Evolutionary conservation across 2,329 filamentous ascomycete species (phyloP).

Genomic region (Hymenotorrendiella dingleyae): DNA sequence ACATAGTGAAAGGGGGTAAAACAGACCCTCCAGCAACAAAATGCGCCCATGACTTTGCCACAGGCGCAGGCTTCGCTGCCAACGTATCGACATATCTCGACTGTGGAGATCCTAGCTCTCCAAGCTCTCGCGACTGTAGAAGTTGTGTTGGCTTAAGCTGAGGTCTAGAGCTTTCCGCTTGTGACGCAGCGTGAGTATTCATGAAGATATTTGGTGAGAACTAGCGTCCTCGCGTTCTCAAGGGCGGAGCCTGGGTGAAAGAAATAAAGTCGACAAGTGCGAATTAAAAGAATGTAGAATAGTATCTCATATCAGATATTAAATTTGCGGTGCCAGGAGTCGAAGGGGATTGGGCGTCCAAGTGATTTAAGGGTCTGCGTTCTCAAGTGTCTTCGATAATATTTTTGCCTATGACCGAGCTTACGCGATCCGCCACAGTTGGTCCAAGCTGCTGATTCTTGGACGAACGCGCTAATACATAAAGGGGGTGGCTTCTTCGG

Average conservation of each 20-base stretch:
- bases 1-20: slow-evolving; percentile 3
- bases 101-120: slow-evolving; percentile 45
- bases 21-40: slow-evolving; percentile 84
- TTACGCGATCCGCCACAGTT: not conserved
- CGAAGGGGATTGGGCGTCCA: too few species aligned
- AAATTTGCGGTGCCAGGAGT: too few species aligned
- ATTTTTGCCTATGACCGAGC: too few species aligned
- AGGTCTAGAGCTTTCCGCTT: slow-evolving; percentile 11
- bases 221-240: too few species aligned
- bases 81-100: slow-evolving; percentile 34
- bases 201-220: too few species aligned
- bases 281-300: too few species aligned
- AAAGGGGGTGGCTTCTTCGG: not conserved
- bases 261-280: too few species aligned
- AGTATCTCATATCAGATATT: too few species aligned
- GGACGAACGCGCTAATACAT: not conserved
- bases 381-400: too few species aligned
- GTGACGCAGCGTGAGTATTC: slow-evolving; percentile 24
- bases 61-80: slow-evolving; percentile 37
- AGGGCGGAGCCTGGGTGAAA: too few species aligned
- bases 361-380: too few species aligned
- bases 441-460: not conserved
- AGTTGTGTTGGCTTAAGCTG: slow-evolving; percentile 29
- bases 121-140: slow-evolving; percentile 56
- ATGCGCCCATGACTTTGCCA: slow-evolving; percentile 82